Conservation (phyloP, 352 stramenopile species). For the Thalassiosira oceanica region DNA sequence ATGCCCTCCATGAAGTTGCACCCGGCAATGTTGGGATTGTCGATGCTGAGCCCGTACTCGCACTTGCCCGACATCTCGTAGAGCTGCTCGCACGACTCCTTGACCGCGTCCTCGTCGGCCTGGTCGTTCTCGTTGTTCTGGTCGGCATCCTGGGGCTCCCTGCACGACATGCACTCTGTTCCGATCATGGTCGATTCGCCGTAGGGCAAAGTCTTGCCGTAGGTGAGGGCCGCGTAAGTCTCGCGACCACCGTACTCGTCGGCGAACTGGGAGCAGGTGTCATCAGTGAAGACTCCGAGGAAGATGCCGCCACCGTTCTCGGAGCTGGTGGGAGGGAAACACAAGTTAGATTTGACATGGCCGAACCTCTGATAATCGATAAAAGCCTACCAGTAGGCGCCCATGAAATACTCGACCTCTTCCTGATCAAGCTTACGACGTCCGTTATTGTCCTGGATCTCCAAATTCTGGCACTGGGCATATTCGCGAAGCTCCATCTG, state of each 20-base stretch:
- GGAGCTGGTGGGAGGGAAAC: too few relatives aligned
- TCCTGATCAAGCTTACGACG: conserved; percentile 1
- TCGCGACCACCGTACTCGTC: conserved; percentile 50
- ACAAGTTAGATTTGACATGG: too few relatives aligned
- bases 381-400: conserved; percentile 66
- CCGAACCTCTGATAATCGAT: too few relatives aligned
- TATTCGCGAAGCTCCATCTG: conserved; percentile 43
- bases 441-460: conserved; percentile 34
- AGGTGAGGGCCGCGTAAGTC: conserved; percentile 44
- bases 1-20: conserved; percentile 79
- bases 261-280: conserved; percentile 52
- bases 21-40: conserved; percentile 54
- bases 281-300: conserved; percentile 62
- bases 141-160: conserved; percentile 25
- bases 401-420: conserved; percentile 55
- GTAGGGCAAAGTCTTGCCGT: conserved; percentile 50
- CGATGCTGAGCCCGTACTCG: conserved; percentile 44
- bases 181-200: conserved; percentile 38
- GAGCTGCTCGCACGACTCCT: conserved; percentile 66
- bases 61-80: conserved; percentile 74
- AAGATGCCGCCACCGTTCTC: conserved; percentile 48
- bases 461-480: conserved; percentile 43
- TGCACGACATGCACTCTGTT: conserved; percentile 39
- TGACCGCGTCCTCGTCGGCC: conserved; percentile 61
- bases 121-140: conserved; percentile 33